Evolutionary conservation across 345 rosid genomes (phyloP).

Genomic region (Limnanthes douglasii): DNA sequence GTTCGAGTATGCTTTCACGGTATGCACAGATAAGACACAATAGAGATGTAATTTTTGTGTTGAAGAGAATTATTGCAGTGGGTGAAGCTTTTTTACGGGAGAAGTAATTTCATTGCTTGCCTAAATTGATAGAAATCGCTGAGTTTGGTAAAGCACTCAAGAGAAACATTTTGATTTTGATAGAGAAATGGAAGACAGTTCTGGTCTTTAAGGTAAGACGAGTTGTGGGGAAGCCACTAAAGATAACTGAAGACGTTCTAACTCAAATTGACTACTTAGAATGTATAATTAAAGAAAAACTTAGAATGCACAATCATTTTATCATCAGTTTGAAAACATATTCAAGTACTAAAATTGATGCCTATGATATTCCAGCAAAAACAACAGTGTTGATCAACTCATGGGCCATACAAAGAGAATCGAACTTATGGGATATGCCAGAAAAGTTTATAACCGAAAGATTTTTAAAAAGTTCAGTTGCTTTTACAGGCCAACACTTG

Average conservation of each 20-base stretch:
- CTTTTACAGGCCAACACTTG: slow-evolving; percentile 10
- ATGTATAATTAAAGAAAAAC: slow-evolving; percentile 13
- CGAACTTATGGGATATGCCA: slow-evolving; percentile 14
- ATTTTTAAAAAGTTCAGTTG: slow-evolving; percentile 7
- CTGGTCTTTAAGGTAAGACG: slow-evolving; percentile 12
- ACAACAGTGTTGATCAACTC: slow-evolving; percentile 14
- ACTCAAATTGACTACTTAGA: slow-evolving; percentile 12
- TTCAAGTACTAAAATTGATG: slow-evolving; percentile 1
- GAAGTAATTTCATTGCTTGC: too few species aligned
- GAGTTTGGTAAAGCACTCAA: too few species aligned
- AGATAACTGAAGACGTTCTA: slow-evolving; percentile 8
- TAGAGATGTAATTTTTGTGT: too few species aligned
- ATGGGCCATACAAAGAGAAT: slow-evolving; percentile 11
- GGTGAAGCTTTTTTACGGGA: too few species aligned
- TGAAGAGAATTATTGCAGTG: too few species aligned
- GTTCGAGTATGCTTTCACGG: too few species aligned
- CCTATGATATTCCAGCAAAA: slow-evolving; percentile 2
- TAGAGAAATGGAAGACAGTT: too few species aligned
- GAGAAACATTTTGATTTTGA: too few species aligned
- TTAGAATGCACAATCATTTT: slow-evolving; percentile 11
- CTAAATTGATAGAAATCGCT: too few species aligned
- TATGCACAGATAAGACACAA: too few species aligned
- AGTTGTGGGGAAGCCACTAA: slow-evolving; percentile 6
- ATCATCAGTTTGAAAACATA: slow-evolving; percentile 9
- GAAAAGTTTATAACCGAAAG: slow-evolving; percentile 14